A percentile compares a stretch with the other conserved stretches of the same genome.
phyloP scores from a whole-genome alignment of 495 filamentous ascomycete genomes.

The Podospora tetraspora region DNA sequence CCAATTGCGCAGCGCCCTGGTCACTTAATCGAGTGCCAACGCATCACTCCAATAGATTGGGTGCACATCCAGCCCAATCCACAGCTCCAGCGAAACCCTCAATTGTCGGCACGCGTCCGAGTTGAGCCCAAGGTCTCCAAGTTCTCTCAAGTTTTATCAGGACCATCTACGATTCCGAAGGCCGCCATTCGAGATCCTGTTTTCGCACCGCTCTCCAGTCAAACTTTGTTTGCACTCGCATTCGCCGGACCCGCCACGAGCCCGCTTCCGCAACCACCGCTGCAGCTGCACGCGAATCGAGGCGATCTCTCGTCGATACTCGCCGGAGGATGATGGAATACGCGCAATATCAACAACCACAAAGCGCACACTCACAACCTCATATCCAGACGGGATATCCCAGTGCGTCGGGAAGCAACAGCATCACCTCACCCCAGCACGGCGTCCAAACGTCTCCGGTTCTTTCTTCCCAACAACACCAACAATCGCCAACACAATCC shows the following conservation, averaged over 20 bases:
- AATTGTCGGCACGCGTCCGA: constrained; percentile 40
- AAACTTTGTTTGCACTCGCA: constrained; percentile 18
- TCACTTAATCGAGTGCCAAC: constrained; percentile 51
- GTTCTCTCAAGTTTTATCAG: constrained; percentile 27
- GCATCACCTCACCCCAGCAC: constrained; percentile 57
- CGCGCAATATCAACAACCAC: constrained; percentile 60
- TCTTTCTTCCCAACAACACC: constrained; percentile 55
- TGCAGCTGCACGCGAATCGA: constrained; percentile 18
- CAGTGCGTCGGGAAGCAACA: constrained; percentile 51
- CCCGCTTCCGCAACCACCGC: constrained; percentile 9
- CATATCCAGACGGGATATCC: constrained; percentile 42
- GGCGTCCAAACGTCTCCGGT: constrained; percentile 57
- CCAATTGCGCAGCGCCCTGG: constrained; percentile 46
- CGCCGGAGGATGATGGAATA: constrained; percentile 59
- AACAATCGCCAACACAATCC: constrained; percentile 46
- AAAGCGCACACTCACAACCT: constrained; percentile 48
- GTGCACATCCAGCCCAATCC: constrained; percentile 49
- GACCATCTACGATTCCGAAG: constrained; percentile 15
- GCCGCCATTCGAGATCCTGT: constrained; percentile 9
- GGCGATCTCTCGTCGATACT: constrained; percentile 20
- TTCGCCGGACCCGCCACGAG: constrained; percentile 12
- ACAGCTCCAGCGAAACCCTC: constrained; percentile 44
- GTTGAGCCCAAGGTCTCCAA: constrained; percentile 17
- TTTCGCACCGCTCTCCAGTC: constrained; percentile 7
- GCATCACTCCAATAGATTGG: constrained; percentile 56